These are phyloP conservation scores for Populus hybrid DNA, from an alignment of 441 rosid species.

Conservation along the genomic window DNA sequence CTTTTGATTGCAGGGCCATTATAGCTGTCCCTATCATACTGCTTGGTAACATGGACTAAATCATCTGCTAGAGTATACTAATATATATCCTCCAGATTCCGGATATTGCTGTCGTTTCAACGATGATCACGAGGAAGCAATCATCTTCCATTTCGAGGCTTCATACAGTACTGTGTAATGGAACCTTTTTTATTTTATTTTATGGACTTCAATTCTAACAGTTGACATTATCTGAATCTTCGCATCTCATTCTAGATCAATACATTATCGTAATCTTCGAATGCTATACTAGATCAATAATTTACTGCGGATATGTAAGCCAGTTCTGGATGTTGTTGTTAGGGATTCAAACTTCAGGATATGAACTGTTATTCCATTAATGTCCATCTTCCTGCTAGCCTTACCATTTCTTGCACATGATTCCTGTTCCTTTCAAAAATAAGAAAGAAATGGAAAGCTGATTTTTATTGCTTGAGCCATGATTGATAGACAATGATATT, in stretches of 20 bases:
- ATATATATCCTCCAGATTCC: not conserved
- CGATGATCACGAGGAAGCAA: not conserved
- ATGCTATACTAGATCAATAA: not conserved
- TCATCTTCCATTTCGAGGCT: not conserved
- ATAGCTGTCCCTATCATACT: constrained; percentile 5
- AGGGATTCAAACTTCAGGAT: not conserved
- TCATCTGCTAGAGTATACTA: not conserved
- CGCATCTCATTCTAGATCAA: not conserved
- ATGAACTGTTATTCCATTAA: not conserved
- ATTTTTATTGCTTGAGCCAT: not conserved
- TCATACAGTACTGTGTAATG: not conserved
- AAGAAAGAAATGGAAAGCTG: not conserved
- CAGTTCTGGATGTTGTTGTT: not conserved
- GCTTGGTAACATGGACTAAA: not conserved
- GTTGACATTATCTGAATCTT: not conserved
- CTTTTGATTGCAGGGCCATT: not conserved
- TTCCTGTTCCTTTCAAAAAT: not conserved
- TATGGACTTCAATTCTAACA: not conserved
- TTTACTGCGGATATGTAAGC: not conserved
- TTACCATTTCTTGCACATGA: not conserved
- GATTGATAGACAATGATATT: not conserved
- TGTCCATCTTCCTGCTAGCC: not conserved
- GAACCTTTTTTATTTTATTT: not conserved
- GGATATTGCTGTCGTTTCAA: not conserved
- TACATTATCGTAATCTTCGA: not conserved